Conservation (phyloP, 2,329 filamentous ascomycete genomes). For the Talaromyces sp. region DNA sequence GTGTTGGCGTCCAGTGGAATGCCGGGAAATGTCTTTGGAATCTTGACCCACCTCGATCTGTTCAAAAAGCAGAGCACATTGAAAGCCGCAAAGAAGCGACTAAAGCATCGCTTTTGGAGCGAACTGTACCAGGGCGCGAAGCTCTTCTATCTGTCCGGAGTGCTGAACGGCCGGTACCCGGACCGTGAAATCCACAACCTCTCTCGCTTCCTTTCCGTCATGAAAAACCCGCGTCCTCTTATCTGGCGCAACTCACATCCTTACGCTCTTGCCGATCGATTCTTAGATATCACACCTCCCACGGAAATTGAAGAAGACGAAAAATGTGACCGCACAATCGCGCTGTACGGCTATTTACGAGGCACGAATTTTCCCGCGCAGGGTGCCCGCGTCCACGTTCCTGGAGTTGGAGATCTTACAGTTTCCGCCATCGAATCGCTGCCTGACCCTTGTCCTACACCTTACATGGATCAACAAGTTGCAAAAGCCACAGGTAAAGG, state of each 20-base stretch:
- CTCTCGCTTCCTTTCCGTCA: conserved; percentile 90
- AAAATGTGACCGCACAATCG: conserved; percentile 86
- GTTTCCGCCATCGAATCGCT: conserved; percentile 79
- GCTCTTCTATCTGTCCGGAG: conserved; percentile 91
- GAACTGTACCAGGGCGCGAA: conserved; percentile 96
- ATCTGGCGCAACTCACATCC: conserved; percentile 96
- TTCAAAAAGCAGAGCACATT: conserved; percentile 91
- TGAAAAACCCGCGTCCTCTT: conserved; percentile 97
- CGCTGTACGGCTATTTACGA: conserved; percentile 86
- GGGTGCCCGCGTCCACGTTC: conserved; percentile 83
- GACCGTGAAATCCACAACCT: conserved; percentile 95
- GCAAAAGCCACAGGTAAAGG: conserved; percentile 81
- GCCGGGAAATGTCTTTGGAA: conserved; percentile 97
- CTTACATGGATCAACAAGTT: conserved; percentile 79
- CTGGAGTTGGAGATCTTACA: conserved; percentile 83
- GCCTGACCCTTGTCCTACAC: conserved; percentile 93
- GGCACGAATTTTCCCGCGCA: conserved; percentile 89
- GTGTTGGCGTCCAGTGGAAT: conserved; percentile 90
- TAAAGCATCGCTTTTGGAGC: conserved; percentile 95
- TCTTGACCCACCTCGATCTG: conserved; percentile 90
- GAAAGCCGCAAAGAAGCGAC: conserved; percentile 88
- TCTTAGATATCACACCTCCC: conserved; percentile 90
- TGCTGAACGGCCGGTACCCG: conserved; percentile 93
- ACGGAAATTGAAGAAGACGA: conserved; percentile 82
- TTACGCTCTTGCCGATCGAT: conserved; percentile 88